These are phyloP conservation scores for Ammopiptanthus mongolicus DNA, from an alignment of 306 rosid genomes.

Conservation along the genomic window DNA sequence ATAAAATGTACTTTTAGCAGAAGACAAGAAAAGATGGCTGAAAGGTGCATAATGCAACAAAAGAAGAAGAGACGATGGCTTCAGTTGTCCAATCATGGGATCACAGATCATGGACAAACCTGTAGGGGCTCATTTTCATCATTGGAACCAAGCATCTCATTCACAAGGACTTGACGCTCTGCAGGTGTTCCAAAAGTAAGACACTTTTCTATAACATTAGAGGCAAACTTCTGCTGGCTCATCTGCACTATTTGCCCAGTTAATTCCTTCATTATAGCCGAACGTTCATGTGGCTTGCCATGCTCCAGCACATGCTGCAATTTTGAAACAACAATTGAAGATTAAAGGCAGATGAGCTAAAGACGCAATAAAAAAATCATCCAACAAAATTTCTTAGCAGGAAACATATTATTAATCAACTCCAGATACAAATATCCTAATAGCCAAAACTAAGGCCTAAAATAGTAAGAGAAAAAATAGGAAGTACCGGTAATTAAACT, in stretches of 20 bases:
- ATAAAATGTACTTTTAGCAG: not conserved
- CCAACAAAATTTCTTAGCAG: not conserved
- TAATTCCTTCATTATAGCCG: slow-evolving; percentile 74
- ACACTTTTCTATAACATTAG: slow-evolving; percentile 93
- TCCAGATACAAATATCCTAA: not conserved
- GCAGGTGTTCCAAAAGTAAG: slow-evolving; percentile 75
- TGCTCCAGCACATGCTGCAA: slow-evolving; percentile 92
- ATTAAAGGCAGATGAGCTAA: not conserved
- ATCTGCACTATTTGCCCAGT: slow-evolving; percentile 90
- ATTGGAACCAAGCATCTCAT: slow-evolving; percentile 91
- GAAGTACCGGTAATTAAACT: not conserved
- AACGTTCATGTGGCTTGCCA: slow-evolving; percentile 89
- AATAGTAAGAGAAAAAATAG: not conserved
- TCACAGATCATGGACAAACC: slow-evolving; percentile 41
- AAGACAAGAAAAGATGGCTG: not conserved
- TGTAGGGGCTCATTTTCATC: slow-evolving; percentile 96
- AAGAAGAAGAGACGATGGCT: not conserved
- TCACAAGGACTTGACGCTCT: slow-evolving; percentile 78
- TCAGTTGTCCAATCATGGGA: not conserved
- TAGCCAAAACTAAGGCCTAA: not conserved
- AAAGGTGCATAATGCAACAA: slow-evolving; percentile 4
- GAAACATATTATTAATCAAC: not conserved
- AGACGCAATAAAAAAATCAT: not conserved
- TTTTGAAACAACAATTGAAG: not conserved
- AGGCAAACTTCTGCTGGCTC: slow-evolving; percentile 99